Conservation (phyloP, 306 rosid genomes). For the Inga laurina region DNA sequence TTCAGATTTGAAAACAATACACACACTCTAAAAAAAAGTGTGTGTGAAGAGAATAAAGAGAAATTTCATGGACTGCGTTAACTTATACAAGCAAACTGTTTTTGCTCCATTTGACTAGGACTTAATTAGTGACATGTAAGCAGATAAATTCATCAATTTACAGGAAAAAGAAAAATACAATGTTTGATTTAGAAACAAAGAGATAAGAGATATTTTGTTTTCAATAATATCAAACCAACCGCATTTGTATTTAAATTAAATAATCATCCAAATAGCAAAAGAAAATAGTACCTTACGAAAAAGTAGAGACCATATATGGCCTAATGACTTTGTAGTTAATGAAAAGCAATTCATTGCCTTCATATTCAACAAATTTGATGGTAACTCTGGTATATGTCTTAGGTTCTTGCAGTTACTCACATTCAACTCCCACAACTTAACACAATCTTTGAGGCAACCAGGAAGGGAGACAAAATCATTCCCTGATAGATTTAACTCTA, state of each 20-base stretch:
- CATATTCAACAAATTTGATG: not conserved
- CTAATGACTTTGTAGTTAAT: not conserved
- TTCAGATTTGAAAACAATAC: not conserved
- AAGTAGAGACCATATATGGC: slow-evolving; percentile 29
- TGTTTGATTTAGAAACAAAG: no score
- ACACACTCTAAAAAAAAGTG: no score
- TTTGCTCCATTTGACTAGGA: not conserved
- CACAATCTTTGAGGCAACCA: slow-evolving; percentile 3
- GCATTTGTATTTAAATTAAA: not conserved
- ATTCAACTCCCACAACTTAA: not conserved
- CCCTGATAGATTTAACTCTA: not conserved
- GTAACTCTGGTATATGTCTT: slow-evolving; percentile 16
- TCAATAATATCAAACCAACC: not conserved
- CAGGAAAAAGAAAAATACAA: no score
- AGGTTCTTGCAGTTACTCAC: not conserved
- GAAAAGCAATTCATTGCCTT: not conserved
- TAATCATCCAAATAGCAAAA: not conserved
- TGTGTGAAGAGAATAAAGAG: no score
- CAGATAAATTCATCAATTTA: not conserved
- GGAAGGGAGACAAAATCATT: slow-evolving; percentile 11
- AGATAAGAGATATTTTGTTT: no score
- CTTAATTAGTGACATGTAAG: not conserved
- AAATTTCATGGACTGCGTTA: no score
- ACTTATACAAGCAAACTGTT: no score
- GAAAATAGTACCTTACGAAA: not conserved